Evolutionary conservation across 306 rosid genomes (phyloP), one percentile per base, ranked within the genome.

Genomic region (Vigna nakashimae): DNA sequence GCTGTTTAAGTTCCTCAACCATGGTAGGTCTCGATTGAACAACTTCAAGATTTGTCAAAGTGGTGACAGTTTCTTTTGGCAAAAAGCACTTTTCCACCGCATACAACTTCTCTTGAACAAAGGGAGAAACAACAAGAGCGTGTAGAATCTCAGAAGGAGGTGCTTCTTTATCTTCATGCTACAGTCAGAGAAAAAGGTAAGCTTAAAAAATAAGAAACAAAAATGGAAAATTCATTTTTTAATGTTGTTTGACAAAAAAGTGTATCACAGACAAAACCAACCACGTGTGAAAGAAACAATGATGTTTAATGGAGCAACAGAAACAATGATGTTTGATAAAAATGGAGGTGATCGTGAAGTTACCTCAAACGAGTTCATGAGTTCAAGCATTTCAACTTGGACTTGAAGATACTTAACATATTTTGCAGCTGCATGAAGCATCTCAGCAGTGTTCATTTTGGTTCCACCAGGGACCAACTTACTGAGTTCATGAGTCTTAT

Each of bases 361-460:
- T 49, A 84, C 91, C 82, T 79, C 14, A 4, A 80, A 18, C 5
- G 88, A 69, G 3, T 51, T 73, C 74, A 86, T 84, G 48, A 79
- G 65, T 72, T 94, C 74, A 59, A 95, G 93, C 82, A 95, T 49
- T 0, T 52, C 65, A 20, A 88, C 81, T 86, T 95, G 98, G 2
- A 90, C 85, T 83, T 91, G 91, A 87, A 95, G 83, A 87, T 45
- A 92, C 80, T 89, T 87, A 10, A 95, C 91, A 69, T 92, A 95
- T 36, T 84, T 95, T 36, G 75, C 79, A 66, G 97, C 97, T 65
- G 97, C 81, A 43, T 79, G 82, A 18, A 95, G 60, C 98, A 95
- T 95, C 75, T 92, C 97, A 45, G 98, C 98, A 15, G 98, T 89
- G 79, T 91, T 95, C 98, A 95, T 88, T 83, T 88, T 92, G 26